A percentile compares a stretch with the other conserved stretches of the same genome.
Conservation (phyloP, 2,329 filamentous ascomycete genomes). For the Aspergillus pseudonomiae region DNA sequence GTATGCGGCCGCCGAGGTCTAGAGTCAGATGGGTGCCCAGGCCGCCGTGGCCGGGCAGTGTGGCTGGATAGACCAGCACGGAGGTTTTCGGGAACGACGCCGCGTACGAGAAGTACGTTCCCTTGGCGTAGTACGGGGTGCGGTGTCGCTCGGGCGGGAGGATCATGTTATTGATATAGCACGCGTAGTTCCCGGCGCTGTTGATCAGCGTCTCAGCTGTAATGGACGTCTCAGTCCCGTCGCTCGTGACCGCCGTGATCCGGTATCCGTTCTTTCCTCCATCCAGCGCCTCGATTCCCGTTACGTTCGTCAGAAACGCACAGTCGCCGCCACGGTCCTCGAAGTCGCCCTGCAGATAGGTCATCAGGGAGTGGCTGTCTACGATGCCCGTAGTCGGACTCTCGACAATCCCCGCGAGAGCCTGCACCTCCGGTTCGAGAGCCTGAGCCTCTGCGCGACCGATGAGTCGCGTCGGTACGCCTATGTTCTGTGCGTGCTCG, state of each 20-base stretch:
- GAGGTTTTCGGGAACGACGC: slow-evolving; percentile 65
- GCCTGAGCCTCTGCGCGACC: slow-evolving; percentile 60
- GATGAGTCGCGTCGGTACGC: slow-evolving; percentile 75
- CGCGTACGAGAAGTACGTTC: slow-evolving; percentile 88
- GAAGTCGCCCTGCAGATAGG: slow-evolving; percentile 73
- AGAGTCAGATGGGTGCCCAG: slow-evolving; percentile 95
- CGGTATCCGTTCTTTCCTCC: slow-evolving; percentile 68
- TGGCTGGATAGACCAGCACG: slow-evolving; percentile 85
- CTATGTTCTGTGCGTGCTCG: slow-evolving; percentile 55
- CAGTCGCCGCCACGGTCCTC: slow-evolving; percentile 75
- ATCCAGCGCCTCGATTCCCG: slow-evolving; percentile 57
- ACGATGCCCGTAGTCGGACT: slow-evolving; percentile 86
- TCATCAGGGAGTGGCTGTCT: slow-evolving; percentile 84
- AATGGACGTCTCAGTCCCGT: slow-evolving; percentile 55
- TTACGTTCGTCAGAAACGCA: slow-evolving; percentile 70
- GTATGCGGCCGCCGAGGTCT: slow-evolving; percentile 79
- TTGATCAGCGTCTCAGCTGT: slow-evolving; percentile 81
- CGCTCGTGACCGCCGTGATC: slow-evolving; percentile 55
- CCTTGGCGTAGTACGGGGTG: slow-evolving; percentile 82
- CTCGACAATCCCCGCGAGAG: slow-evolving; percentile 75
- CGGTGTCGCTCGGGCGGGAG: slow-evolving; percentile 56
- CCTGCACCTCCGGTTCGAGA: slow-evolving; percentile 75
- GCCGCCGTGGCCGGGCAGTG: slow-evolving; percentile 77
- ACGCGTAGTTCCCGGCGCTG: slow-evolving; percentile 79
- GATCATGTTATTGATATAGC: slow-evolving; percentile 79